Evolutionary conservation across 495 filamentous ascomycete genomes (phyloP), one percentile per base, ranked within the genome.

Genomic region (Lasiosphaeria hispida): DNA sequence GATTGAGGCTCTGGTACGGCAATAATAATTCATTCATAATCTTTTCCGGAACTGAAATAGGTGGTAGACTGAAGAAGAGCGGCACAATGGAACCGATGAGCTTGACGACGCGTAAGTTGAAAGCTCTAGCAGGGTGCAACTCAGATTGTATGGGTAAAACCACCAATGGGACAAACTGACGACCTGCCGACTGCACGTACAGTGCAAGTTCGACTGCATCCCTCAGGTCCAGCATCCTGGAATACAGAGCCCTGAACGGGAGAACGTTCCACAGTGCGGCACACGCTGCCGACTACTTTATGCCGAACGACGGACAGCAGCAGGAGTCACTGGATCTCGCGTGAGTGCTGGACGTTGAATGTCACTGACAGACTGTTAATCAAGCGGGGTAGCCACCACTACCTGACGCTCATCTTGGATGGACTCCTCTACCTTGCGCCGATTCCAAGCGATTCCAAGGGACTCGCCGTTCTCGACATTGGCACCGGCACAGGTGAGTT

Each of bases 201-300:
- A 53, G 51, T 15, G 38, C 41, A 13, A 53, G 51, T 23, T 42
- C 51, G 10, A 53, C 51, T 3, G 51, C 51, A n/a, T 53, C 51
- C 15, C 1, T 53, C 14, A 42, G 37, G 38, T 30, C 37, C 11
- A 53, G 51, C n/a, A 53, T 53, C 13, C 37, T 53, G 14, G 51
- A 53, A n/a, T 53, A 53, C 13, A 30, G 51, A 8, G 51, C 51
- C 9, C 37, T 53, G 2, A 37, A 53, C 10, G 51, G 51, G 2
- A 15, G 51, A n/a, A 53, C 51, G 6, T 53, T 30, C 38, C 51
- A 53, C 38, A 53, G 51, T 23, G 38, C 51, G 2, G 37, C 37
- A 13, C 51, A 53, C 19, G 5, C 15, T 6, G 33, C 51, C 9
- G 51, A 53, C 7, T 53, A 53, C 38, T 53, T 23, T 34, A 30